phyloP scores from a whole-genome alignment of 169 alveolate species.

The Plasmodium gonderi region DNA sequence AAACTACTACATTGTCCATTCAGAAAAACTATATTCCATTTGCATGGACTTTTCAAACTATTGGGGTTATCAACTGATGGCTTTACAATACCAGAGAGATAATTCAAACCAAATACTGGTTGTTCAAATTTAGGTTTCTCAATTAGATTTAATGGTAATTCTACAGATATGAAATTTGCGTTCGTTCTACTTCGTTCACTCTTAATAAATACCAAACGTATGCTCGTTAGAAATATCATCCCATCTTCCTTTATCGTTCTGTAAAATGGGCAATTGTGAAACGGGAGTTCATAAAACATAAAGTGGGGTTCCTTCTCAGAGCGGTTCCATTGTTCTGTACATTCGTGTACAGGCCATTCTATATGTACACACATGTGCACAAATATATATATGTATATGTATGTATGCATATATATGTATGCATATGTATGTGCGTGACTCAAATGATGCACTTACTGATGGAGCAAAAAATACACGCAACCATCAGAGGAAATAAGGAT shows the following conservation, averaged over 20 bases:
- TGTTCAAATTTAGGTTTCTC: slow-evolving; percentile 75
- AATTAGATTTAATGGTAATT: slow-evolving; percentile 49
- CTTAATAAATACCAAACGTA: slow-evolving; percentile 68
- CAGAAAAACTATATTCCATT: slow-evolving; percentile 55
- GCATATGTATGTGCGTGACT: too few species aligned
- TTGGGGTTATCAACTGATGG: slow-evolving; percentile 65
- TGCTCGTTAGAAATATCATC: slow-evolving; percentile 55
- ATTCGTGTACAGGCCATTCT: neutral
- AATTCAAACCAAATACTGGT: slow-evolving; percentile 71
- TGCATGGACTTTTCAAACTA: slow-evolving; percentile 47
- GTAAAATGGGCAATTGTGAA: neutral
- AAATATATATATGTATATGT: neutral
- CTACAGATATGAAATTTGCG: slow-evolving; percentile 45
- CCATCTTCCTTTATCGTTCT: slow-evolving; percentile 76
- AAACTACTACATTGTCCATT: slow-evolving; percentile 74
- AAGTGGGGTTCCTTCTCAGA: too few species aligned
- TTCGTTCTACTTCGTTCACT: slow-evolving; percentile 54
- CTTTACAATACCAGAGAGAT: slow-evolving; percentile 42
- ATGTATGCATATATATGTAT: neutral
- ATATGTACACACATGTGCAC: neutral
- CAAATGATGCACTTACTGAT: too few species aligned
- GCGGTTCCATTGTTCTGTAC: neutral
- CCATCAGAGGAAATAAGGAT: neutral
- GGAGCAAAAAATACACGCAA: too few species aligned
- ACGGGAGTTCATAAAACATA: too few species aligned